phyloP scores from a whole-genome alignment of 495 filamentous ascomycete genomes.

The Cryomyces antarcticus region DNA sequence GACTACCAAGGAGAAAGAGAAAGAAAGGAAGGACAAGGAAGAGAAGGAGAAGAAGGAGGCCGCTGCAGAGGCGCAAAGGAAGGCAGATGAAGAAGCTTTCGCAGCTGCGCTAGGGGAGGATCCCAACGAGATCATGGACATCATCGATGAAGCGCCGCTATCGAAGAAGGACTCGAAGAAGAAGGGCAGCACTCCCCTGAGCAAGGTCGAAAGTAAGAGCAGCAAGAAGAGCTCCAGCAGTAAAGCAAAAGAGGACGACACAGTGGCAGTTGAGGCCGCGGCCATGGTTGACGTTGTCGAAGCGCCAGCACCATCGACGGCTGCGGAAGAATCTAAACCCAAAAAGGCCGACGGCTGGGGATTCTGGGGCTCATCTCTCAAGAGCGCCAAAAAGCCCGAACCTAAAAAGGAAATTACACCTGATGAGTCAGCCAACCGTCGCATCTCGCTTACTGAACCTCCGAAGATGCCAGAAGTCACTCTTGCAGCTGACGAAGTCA shows the following conservation, averaged over 20 bases:
- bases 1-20: conserved; percentile 3
- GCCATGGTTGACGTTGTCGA: neutral
- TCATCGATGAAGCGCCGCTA: conserved; percentile 12
- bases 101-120: conserved; percentile 13
- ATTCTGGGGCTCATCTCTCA: conserved; percentile 12
- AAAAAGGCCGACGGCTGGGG: conserved; percentile 8
- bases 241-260: conserved; percentile 8
- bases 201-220: conserved; percentile 3
- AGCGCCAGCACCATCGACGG: neutral
- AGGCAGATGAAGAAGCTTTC: conserved; percentile 9
- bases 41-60: conserved; percentile 2
- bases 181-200: conserved; percentile 4
- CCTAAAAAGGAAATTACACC: conserved; percentile 10
- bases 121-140: conserved; percentile 15
- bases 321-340: conserved; percentile 1
- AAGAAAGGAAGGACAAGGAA: conserved; percentile 4
- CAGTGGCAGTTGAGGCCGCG: conserved; percentile 2
- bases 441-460: conserved; percentile 5
- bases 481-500: conserved; percentile 5
- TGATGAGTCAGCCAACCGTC: conserved; percentile 7
- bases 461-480: conserved; percentile 12
- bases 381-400: conserved; percentile 9
- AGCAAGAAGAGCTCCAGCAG: conserved; percentile 4
- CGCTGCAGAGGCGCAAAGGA: conserved; percentile 1
- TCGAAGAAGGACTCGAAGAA: conserved; percentile 14